A percentile compares a stretch with the other conserved stretches of the same genome.
Evolutionary conservation across 164 flowering plant genomes (phyloP).

Genomic region (Magnolia sinica): DNA sequence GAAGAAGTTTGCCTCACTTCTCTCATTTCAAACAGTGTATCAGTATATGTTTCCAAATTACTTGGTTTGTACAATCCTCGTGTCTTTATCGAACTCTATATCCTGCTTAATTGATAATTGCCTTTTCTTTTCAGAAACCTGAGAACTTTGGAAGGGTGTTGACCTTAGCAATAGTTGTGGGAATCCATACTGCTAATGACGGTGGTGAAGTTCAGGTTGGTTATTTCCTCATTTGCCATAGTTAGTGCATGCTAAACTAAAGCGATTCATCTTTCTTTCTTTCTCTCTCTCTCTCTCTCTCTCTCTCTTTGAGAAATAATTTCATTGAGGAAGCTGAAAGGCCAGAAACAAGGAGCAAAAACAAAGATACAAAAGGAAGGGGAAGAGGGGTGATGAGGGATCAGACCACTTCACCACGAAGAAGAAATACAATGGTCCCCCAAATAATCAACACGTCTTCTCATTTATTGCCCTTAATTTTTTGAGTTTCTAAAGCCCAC

Average conservation of each 20-base stretch:
- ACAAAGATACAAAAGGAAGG: no score
- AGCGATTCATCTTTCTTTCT: neutral
- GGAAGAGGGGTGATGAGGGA: no score
- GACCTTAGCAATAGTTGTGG: slow-evolving; percentile 38
- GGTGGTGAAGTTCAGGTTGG: slow-evolving; percentile 38
- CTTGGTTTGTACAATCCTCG: neutral
- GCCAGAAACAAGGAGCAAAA: no score
- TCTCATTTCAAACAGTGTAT: neutral
- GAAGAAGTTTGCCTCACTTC: neutral
- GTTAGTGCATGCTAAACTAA: neutral
- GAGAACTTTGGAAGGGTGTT: slow-evolving; percentile 43
- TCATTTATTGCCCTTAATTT: no score
- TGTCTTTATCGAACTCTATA: neutral
- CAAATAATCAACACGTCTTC: no score
- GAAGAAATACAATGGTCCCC: no score
- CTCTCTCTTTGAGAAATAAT: no score
- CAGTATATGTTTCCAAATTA: neutral
- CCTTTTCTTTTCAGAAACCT: slow-evolving; percentile 45
- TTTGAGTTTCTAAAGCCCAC: no score
- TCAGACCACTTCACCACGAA: no score
- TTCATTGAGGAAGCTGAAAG: no score
- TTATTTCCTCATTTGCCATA: neutral
- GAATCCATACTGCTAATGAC: slow-evolving; percentile 31
- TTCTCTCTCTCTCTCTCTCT: neutral
- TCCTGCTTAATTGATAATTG: neutral